Evolutionary conservation across 202 grass and related monocot species (phyloP).

Genomic region (Zizania palustris): DNA sequence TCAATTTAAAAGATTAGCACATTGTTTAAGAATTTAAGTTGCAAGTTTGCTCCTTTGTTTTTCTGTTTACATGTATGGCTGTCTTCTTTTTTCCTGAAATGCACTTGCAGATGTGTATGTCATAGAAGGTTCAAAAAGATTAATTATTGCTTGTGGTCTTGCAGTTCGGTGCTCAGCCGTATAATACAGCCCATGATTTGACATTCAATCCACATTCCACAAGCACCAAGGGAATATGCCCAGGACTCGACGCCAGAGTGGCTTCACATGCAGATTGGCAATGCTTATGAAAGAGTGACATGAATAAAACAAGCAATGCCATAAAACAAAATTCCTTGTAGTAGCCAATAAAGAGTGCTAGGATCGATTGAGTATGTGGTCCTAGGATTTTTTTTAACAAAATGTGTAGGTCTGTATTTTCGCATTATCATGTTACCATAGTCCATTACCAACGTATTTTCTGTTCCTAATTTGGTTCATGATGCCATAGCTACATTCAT

Average conservation of each 20-base stretch:
- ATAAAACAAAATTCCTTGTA: constrained; percentile 17
- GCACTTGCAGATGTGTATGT: background rate
- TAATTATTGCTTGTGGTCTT: constrained; percentile 25
- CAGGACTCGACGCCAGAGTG: constrained; percentile 64
- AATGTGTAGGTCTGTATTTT: background rate
- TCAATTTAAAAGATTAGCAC: background rate
- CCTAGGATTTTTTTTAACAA: constrained; percentile 35
- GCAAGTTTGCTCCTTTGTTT: background rate
- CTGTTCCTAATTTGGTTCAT: constrained; percentile 50
- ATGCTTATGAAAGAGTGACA: constrained; percentile 79
- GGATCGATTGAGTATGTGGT: constrained; percentile 43
- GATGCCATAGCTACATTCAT: constrained; percentile 29
- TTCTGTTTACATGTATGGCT: background rate
- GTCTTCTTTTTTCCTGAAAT: constrained; percentile 2
- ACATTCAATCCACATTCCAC: constrained; percentile 60
- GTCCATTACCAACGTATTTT: constrained; percentile 45
- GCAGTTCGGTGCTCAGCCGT: constrained; percentile 59
- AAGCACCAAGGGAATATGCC: constrained; percentile 65
- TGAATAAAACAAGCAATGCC: constrained; percentile 43
- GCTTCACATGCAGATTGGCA: constrained; percentile 93
- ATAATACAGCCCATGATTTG: constrained; percentile 48
- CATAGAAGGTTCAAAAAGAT: background rate
- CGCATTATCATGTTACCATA: constrained; percentile 44
- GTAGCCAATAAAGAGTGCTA: constrained; percentile 36
- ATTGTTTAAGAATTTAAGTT: background rate